These are phyloP conservation scores for Entomortierella parvispora DNA, from an alignment of 192 early-diverging fungal species.

Conservation along the genomic window DNA sequence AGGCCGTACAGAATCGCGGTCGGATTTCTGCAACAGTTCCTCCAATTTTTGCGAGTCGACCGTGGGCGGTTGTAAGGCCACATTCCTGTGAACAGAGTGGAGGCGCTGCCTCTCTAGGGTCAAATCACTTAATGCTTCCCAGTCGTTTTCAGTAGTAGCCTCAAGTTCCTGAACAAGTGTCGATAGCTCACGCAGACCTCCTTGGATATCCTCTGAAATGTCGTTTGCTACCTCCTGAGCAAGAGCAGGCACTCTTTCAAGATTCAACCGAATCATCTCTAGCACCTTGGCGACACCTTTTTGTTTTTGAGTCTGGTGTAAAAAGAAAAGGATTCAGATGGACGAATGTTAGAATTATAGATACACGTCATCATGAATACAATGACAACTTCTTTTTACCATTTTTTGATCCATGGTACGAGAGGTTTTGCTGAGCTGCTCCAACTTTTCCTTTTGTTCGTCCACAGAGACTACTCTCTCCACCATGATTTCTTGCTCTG, in stretches of 20 bases:
- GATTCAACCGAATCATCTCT: background rate
- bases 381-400: conserved; percentile 17
- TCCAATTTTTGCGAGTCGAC: too few relatives aligned
- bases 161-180: too few relatives aligned
- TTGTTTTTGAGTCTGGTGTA: background rate
- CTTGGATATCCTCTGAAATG: too few relatives aligned
- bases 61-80: too few relatives aligned
- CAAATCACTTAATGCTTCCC: too few relatives aligned
- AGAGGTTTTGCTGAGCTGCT: conserved; percentile 16
- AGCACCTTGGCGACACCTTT: background rate
- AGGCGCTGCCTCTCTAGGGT: too few relatives aligned
- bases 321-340: background rate
- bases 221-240: too few relatives aligned
- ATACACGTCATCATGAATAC: background rate
- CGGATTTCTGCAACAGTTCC: too few relatives aligned
- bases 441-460: conserved; percentile 12
- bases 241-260: background rate
- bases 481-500: conserved; percentile 38
- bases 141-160: too few relatives aligned
- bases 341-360: background rate
- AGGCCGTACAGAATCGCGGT: too few relatives aligned
- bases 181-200: too few relatives aligned
- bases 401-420: conserved; percentile 20
- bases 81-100: too few relatives aligned
- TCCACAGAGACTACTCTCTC: conserved; percentile 28